These are phyloP conservation scores for Coprinopsis cinerea DNA, from an alignment of 768 basidiomycete species.

Conservation along the genomic window DNA sequence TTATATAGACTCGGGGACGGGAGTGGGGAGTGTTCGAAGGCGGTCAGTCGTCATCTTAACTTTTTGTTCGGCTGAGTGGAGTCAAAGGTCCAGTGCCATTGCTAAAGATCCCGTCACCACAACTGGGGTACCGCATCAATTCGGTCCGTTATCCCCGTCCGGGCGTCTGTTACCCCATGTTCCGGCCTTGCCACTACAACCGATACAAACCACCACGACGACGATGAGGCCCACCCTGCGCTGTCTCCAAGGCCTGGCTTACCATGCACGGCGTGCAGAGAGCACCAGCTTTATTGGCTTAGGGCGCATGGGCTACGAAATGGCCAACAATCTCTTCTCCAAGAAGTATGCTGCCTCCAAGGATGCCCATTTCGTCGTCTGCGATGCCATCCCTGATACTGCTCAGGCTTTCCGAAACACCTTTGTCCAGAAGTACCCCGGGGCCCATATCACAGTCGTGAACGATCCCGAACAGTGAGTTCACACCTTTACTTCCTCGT, in stretches of 20 bases:
- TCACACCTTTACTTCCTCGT: slow-evolving; percentile 1
- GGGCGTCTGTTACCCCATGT: not conserved
- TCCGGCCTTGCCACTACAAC: not conserved
- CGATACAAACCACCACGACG: slow-evolving; percentile 5
- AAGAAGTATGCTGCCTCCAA: slow-evolving; percentile 51
- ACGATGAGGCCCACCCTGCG: slow-evolving; percentile 49
- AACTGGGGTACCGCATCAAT: too few species aligned
- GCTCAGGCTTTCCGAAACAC: slow-evolving; percentile 49
- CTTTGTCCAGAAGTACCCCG: slow-evolving; percentile 54
- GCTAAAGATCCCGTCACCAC: too few species aligned
- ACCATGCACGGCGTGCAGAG: slow-evolving; percentile 32
- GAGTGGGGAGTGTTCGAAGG: too few species aligned
- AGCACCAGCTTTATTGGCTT: slow-evolving; percentile 80
- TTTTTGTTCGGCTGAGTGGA: too few species aligned
- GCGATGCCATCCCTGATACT: slow-evolving; percentile 63
- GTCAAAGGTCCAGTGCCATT: too few species aligned
- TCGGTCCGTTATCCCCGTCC: not conserved
- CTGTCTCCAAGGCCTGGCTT: slow-evolving; percentile 33
- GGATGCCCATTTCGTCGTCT: slow-evolving; percentile 67
- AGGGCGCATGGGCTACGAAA: slow-evolving; percentile 84
- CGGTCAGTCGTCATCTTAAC: too few species aligned
- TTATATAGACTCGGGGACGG: slow-evolving; percentile 4
- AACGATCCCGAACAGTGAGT: slow-evolving; percentile 71
- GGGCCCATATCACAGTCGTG: slow-evolving; percentile 52
- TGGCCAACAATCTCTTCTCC: slow-evolving; percentile 80